Percentiles rank a stretch among this genome's conserved stretches.
phyloP scores from a whole-genome alignment of 768 basidiomycete species.

The Pleurotus tuoliensis region DNA sequence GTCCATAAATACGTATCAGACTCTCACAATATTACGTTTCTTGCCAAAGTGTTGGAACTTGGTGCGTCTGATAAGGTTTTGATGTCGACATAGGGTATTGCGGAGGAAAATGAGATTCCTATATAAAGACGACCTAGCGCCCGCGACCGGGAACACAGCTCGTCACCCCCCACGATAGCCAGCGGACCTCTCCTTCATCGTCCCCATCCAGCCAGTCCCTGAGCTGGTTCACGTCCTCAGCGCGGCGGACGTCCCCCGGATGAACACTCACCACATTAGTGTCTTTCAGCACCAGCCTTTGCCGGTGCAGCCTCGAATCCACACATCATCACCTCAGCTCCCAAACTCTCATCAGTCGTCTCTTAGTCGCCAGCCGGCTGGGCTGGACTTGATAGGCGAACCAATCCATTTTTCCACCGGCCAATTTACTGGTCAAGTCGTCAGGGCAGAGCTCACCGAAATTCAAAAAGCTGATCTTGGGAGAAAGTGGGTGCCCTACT shows the following conservation, averaged over 20 bases:
- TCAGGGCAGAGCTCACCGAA: constrained; percentile 53
- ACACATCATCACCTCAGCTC: not conserved
- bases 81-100: not conserved
- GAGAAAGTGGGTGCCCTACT: constrained; percentile 48
- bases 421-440: constrained; percentile 55
- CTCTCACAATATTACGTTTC: not conserved
- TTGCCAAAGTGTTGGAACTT: constrained; percentile 4
- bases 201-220: not conserved
- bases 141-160: constrained; percentile 6
- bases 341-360: not conserved
- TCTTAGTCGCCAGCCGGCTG: constrained; percentile 1
- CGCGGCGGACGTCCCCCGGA: not conserved
- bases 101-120: not conserved
- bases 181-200: not conserved
- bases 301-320: not conserved
- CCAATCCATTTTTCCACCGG: constrained; percentile 57
- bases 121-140: not conserved
- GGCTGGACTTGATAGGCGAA: constrained; percentile 34
- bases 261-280: constrained; percentile 1
- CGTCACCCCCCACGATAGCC: not conserved
- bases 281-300: constrained; percentile 3
- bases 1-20: constrained; percentile 18
- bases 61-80: constrained; percentile 4
- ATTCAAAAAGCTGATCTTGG: constrained; percentile 64
- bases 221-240: not conserved